Conservation (phyloP, 2,329 filamentous ascomycete species). For the Bipolaris cookei region DNA sequence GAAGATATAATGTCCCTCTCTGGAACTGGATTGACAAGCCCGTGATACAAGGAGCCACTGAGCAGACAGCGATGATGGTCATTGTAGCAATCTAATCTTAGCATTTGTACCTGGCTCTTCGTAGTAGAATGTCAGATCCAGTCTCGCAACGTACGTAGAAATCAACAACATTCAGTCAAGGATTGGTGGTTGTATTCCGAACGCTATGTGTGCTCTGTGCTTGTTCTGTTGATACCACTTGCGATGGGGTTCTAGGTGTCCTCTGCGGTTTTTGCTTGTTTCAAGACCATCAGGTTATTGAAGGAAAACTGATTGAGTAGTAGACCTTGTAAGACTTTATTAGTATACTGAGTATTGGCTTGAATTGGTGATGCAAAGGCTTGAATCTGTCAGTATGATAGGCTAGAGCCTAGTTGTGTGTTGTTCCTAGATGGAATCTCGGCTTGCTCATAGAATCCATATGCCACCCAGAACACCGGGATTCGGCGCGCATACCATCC, state of each 20-base stretch:
- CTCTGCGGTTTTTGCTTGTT: not conserved
- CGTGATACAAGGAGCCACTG: slow-evolving; percentile 56
- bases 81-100: not conserved
- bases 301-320: not conserved
- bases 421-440: no score
- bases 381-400: not conserved
- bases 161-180: slow-evolving; percentile 58
- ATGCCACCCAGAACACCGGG: no score
- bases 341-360: not conserved
- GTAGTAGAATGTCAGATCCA: slow-evolving; percentile 37
- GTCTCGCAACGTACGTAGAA: slow-evolving; percentile 60
- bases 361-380: not conserved
- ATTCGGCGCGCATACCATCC: no score
- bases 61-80: not conserved
- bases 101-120: not conserved
- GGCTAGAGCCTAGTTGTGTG: no score
- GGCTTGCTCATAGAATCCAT: no score
- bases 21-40: slow-evolving; percentile 44
- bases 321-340: not conserved
- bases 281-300: not conserved
- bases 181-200: slow-evolving; percentile 54
- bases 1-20: not conserved
- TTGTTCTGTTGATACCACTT: slow-evolving; percentile 40
- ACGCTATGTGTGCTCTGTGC: slow-evolving; percentile 30
- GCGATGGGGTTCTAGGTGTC: slow-evolving; percentile 17